Base-by-base conservation (phyloP, 2,329 filamentous ascomycete species). In the Aspergillus sp. region DNA sequence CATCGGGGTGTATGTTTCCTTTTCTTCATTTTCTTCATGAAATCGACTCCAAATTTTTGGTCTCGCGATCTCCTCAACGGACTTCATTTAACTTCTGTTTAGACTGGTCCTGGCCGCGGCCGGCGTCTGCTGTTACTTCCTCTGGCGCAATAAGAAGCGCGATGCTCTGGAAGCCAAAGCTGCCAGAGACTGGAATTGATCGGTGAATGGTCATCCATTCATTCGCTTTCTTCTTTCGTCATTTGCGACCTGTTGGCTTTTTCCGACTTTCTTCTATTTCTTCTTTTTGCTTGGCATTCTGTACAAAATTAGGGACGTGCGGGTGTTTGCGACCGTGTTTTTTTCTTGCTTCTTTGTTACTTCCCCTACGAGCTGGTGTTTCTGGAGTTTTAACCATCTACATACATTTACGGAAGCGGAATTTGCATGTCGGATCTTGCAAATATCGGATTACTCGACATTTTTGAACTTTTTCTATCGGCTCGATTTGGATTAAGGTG, bases 81-180 rank as follows among this genome's bases (percentile, higher is more conserved):
- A n/a, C 2, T 2, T 39, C n/a, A 9, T 18, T 36, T 52, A 31
- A 31, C 50, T 14, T n/a, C 14, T 22, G 14, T 20, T 5, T 53
- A 65, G 63, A 26, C 39, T 65, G 46, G 59, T 65, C 36, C 47
- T 65, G 1, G 24, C 47, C 7, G 63, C 63, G 10, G 29, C 56
- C 50, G 45, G 49, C 7, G 55, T 62, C 3, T 65, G 61, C 53
- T 57, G 52, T 31, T 63, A 56, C 24, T 55, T 65, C 18, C 63
- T 63, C n/a, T 60, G 53, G 7, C 63, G 63, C 56, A 65, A 65
- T 32, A 63, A 61, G 29, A 59, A 59, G 39, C 51, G 55, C 51
- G 63, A 65, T 53, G 57, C 63, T 10, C 49, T 49, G 24, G 63
- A 65, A 54, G 58, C 57, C 11, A 56, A 58, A 39, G 53, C 52